Evolutionary conservation across 352 stramenopile genomes (phyloP).

Genomic region (Phytopythium chamaehyphon): DNA sequence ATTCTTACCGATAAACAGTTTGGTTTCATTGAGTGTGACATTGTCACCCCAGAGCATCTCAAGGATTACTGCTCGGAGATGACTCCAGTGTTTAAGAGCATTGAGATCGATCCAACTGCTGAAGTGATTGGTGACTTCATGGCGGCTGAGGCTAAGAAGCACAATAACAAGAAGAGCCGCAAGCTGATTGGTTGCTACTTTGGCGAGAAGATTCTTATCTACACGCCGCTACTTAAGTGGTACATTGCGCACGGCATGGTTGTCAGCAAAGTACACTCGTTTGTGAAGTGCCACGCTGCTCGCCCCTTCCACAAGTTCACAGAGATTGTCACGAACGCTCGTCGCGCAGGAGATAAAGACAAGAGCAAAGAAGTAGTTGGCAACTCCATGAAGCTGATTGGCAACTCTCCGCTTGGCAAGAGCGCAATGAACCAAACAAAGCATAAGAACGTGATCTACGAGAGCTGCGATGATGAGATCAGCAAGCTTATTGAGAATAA

Average conservation of each 20-base stretch:
- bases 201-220: constrained; percentile 30
- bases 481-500: too few species aligned
- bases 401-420: constrained; percentile 4
- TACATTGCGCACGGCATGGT: constrained; percentile 27
- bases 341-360: constrained; percentile 18
- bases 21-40: constrained; percentile 38
- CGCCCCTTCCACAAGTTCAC: constrained; percentile 15
- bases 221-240: constrained; percentile 30
- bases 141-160: background rate
- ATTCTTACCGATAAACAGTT: constrained; percentile 26
- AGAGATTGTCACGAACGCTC: constrained; percentile 20
- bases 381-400: background rate
- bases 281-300: constrained; percentile 16
- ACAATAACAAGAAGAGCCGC: constrained; percentile 1
- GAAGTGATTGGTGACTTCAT: constrained; percentile 14
- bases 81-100: constrained; percentile 36
- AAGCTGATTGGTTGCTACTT: constrained; percentile 36
- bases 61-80: constrained; percentile 34
- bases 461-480: too few species aligned
- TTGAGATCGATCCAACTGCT: constrained; percentile 16
- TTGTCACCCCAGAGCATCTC: constrained; percentile 22
- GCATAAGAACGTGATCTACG: too few species aligned
- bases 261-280: constrained; percentile 23
- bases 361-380: constrained; percentile 6
- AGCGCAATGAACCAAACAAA: too few species aligned